Base-by-base conservation (phyloP, 441 rosid species). In the Populus trichocarpa region DNA sequence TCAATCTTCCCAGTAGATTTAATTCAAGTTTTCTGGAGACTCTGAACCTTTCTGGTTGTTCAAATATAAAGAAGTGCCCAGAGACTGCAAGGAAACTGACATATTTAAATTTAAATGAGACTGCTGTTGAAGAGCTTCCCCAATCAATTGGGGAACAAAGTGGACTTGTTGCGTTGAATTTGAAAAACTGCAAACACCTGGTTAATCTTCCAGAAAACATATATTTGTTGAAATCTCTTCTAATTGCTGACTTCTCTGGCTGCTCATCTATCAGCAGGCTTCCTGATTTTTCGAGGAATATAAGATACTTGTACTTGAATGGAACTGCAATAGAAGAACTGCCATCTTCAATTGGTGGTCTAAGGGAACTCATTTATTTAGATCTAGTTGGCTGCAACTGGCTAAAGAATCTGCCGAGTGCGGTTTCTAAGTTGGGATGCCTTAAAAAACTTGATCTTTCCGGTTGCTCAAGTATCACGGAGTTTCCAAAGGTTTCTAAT, bases 121-220 rank as follows among this genome's bases (percentile, higher is more conserved):
- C 72, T 28, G 22, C 46, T 1, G 22, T 76, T n/a, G 23, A 33
- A 33, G 36, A 67, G 33, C 68, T 81, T 72, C 74, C 75, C 5
- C 16, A 28, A n/a, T 75, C 85, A 1, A 69, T 77, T 16, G 71
- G 73, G 50, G 6, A 33, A 38, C 64, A 36, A 0, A 36, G 14
- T 2, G 23, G 64, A 22, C 77, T 79, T 30, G 0, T 18, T 3
- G 4, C n/a, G 20, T 26, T 88, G 10, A 75, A 82, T 74, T 50
- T 87, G 71, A 67, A 78, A 18, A 69, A 73, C 0, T 86, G 88
- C 81, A 80, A 73, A 40, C 73, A 75, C 82, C 85, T 71, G 36
- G 28, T 23, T 53, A 28, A 25, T 35, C 87, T 77, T 86, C 88
- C 1, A 30, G 66, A 73, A 38, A 53, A 78, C 30, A 35, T 78